Base-by-base conservation (phyloP, 225 moss, liverwort and hornwort genomes). In the Pleurozium schreberi region DNA sequence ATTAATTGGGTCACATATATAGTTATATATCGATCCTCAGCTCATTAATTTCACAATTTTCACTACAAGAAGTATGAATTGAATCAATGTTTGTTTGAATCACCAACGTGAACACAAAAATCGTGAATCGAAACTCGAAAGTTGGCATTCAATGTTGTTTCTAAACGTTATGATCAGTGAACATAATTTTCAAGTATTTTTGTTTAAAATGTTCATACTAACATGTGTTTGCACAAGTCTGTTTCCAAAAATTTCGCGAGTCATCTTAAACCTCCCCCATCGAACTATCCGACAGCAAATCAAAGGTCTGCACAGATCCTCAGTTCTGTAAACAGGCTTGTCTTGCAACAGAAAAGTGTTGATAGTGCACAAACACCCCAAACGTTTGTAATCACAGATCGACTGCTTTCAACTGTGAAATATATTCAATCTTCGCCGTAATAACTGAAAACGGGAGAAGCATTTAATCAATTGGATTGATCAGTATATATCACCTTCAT, bases 401-500 rank as follows among this genome's bases (percentile, higher is more conserved):
- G 71, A 21, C 20, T 36, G 38, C 38, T 78, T 26, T 78, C 26
- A 55, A 26, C 16, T 78, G 17, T 10, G 78, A 55, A 52, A n/a
- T n/a, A 36, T 9, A 76, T 53, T 53, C 36, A 36, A 76, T 36
- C 34, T 52, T 53, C 76, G 9, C 5, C 14, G 23, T 34, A 55
- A 11, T 6, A 78, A 55, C 2, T 55, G 55, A 55, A 36, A 77
- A 77, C 4, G 19, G 31, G 31, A 53, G 77, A 53, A 14, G 16
- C 38, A 55, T 55, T 38, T 10, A 15, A 55, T 53, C 21, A 14
- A 50, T 13, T n/a, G n/a, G n/a, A n/a, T 55, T 18, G 18, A 55
- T 55, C 55, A 55, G 14, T 12, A 53, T 53, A 77, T 22, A 78
- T 68, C 60, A 92, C 94, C 94, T 94, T 92, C 88, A 93, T 83